Evolutionary conservation across 2,329 filamentous ascomycete genomes (phyloP).

Genomic region (Orbilia brochopaga): DNA sequence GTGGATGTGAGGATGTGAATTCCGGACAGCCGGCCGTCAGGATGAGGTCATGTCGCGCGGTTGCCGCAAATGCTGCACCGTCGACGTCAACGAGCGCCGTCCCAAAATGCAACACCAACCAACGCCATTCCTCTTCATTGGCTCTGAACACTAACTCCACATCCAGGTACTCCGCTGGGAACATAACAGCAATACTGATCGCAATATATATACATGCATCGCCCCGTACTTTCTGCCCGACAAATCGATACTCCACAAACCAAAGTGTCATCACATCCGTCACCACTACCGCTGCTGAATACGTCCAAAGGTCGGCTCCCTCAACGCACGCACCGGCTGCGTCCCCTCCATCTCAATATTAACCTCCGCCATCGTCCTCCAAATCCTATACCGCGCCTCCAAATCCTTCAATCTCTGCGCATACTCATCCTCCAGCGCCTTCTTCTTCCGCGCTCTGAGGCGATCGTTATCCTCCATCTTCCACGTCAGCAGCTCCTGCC

Average conservation of each 20-base stretch:
- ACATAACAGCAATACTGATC: no score
- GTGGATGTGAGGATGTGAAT: not conserved
- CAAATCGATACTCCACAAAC: not conserved
- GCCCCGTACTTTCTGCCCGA: no score
- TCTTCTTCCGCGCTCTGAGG: not conserved
- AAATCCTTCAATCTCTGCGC: slow-evolving; percentile 1
- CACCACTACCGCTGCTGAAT: not conserved
- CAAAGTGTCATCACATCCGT: no score
- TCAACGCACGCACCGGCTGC: not conserved
- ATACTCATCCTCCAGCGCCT: not conserved
- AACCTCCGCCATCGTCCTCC: slow-evolving; percentile 13
- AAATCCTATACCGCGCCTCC: slow-evolving; percentile 1
- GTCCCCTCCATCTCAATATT: slow-evolving; percentile 18
- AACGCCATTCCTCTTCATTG: no score
- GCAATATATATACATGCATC: not conserved
- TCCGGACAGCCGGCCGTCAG: not conserved
- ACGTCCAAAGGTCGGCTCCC: slow-evolving; percentile 11
- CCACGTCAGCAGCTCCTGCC: no score
- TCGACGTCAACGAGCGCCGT: not conserved
- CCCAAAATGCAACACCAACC: slow-evolving; percentile 2
- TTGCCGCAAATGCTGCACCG: not conserved
- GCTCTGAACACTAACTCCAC: no score
- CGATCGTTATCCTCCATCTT: no score
- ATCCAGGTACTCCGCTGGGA: no score
- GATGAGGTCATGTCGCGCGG: slow-evolving; percentile 1